A percentile compares a stretch with the other conserved stretches of the same genome.
Conservation (phyloP, 768 basidiomycete genomes). For the Boletellus sp. region DNA sequence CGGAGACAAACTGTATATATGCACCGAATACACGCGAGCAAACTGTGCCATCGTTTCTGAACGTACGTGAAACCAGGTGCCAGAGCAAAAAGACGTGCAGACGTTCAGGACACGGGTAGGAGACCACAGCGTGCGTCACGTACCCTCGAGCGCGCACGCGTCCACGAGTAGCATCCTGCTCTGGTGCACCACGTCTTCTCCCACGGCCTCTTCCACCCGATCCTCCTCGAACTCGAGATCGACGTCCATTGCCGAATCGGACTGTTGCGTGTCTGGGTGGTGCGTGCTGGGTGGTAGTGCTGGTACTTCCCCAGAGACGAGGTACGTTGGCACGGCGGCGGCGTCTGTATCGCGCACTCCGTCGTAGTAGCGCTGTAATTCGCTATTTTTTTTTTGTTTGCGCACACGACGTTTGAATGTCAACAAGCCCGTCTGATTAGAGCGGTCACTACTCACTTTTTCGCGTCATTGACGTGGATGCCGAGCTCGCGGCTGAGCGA, state of each 20-base stretch:
- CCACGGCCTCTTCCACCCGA: conserved; percentile 39
- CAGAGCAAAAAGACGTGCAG: too few species aligned
- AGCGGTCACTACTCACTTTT: conserved; percentile 47
- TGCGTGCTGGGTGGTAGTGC: conserved; percentile 11
- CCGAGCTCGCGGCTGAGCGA: conserved; percentile 67
- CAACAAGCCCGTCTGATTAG: too few species aligned
- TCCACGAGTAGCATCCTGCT: conserved; percentile 55
- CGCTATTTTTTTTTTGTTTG: conserved; percentile 45
- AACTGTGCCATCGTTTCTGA: conserved; percentile 56
- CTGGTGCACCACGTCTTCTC: conserved; percentile 42
- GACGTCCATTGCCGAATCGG: conserved; percentile 24
- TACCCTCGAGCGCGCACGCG: conserved; percentile 64
- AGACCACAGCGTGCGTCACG: conserved; percentile 21
- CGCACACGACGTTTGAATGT: not conserved
- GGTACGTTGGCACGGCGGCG: conserved; percentile 57
- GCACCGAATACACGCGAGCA: conserved; percentile 47
- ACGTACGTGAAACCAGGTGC: not conserved
- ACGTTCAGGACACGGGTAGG: not conserved
- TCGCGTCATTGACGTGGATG: conserved; percentile 75
- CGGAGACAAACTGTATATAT: conserved; percentile 72
- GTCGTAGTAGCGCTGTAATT: conserved; percentile 57
- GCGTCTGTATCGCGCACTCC: conserved; percentile 35
- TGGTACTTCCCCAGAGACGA: conserved; percentile 55
- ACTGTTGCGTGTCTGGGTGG: conserved; percentile 4
- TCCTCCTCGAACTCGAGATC: conserved; percentile 41